Conservation (phyloP, 2,329 filamentous ascomycete species). For the Colletotrichum incanum region DNA sequence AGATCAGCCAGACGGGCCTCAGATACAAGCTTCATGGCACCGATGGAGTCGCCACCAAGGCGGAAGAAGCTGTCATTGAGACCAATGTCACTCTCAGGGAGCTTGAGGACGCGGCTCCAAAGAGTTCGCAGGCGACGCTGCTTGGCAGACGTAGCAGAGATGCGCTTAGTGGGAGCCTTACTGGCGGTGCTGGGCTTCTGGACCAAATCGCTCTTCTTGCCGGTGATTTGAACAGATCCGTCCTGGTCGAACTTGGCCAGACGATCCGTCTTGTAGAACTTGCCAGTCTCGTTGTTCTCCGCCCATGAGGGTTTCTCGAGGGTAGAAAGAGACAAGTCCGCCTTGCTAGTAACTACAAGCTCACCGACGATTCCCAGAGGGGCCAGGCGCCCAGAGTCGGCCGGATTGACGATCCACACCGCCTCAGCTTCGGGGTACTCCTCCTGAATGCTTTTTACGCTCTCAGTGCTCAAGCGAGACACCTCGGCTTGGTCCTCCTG, state of each 20-base stretch:
- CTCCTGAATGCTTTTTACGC: constrained; percentile 45
- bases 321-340: constrained; percentile 47
- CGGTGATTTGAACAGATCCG: constrained; percentile 51
- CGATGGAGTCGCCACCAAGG: constrained; percentile 73
- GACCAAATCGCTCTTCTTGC: constrained; percentile 43
- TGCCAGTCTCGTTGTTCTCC: constrained; percentile 44
- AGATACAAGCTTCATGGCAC: constrained; percentile 74
- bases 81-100: constrained; percentile 63
- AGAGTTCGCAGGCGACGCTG: constrained; percentile 62
- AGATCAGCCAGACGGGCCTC: constrained; percentile 65
- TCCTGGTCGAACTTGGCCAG: constrained; percentile 57
- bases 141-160: constrained; percentile 58
- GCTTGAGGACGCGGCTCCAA: constrained; percentile 64
- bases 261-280: constrained; percentile 58
- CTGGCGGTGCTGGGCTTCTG: constrained; percentile 31
- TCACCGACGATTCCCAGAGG: constrained; percentile 62
- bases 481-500: constrained; percentile 55
- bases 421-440: constrained; percentile 49
- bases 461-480: constrained; percentile 47
- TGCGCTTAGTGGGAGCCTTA: constrained; percentile 48
- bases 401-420: constrained; percentile 59
- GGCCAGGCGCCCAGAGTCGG: constrained; percentile 53
- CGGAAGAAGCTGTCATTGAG: constrained; percentile 73
- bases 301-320: constrained; percentile 51
- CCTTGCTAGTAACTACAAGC: constrained; percentile 56